These are phyloP conservation scores for Exophiala dermatitidis DNA, from an alignment of 2,329 filamentous ascomycete genomes.

Conservation along the genomic window DNA sequence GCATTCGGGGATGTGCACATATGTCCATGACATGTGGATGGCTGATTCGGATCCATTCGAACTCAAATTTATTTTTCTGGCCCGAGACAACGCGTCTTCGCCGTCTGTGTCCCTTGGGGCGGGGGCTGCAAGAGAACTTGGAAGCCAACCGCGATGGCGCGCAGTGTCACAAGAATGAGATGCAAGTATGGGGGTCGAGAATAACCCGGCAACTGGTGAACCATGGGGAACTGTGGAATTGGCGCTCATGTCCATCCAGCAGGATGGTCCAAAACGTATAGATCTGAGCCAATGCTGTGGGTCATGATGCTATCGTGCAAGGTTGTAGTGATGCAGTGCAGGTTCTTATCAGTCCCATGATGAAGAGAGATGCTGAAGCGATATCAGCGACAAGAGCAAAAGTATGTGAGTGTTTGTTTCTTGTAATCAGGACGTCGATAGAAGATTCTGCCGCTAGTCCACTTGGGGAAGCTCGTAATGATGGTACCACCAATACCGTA, in stretches of 20 bases:
- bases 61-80: too few species aligned
- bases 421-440: slow-evolving; percentile 5
- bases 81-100: too few species aligned
- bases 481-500: not conserved
- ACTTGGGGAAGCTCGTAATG: not conserved
- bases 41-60: too few species aligned
- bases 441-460: slow-evolving; percentile 1
- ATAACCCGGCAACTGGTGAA: not conserved
- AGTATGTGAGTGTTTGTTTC: not conserved
- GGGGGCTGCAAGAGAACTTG: not conserved
- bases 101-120: too few species aligned
- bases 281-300: slow-evolving; percentile 15
- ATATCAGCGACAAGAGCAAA: not conserved
- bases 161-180: slow-evolving; percentile 3
- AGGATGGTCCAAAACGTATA: not conserved
- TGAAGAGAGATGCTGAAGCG: not conserved
- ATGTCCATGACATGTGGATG: too few species aligned
- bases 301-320: slow-evolving; percentile 8
- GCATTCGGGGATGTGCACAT: too few species aligned
- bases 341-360: slow-evolving; percentile 14
- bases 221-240: not conserved
- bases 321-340: not conserved
- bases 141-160: not conserved
- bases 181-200: not conserved
- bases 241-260: slow-evolving; percentile 13